Evolutionary conservation across 257 asterid species (phyloP).

Genomic region (Nicotiana sylvestris): DNA sequence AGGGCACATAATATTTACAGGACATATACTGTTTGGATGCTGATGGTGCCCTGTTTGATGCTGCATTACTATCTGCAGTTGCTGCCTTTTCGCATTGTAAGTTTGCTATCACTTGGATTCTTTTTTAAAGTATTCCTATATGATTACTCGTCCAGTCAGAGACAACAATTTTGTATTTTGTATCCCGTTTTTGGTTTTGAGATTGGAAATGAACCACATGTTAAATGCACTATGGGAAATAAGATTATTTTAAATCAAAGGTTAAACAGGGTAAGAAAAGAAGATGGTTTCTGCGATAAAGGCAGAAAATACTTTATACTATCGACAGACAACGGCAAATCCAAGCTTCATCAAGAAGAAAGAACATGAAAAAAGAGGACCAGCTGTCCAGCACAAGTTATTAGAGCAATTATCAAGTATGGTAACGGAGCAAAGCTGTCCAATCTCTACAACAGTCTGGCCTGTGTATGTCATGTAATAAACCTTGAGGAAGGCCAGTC

Average conservation of each 20-base stretch:
- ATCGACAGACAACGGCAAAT: neutral
- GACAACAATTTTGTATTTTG: neutral
- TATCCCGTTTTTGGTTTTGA: neutral
- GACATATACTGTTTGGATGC: conserved; percentile 96
- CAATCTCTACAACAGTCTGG: neutral
- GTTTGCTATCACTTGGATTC: conserved; percentile 20
- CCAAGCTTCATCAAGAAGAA: neutral
- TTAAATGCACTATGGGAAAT: neutral
- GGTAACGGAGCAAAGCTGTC: neutral
- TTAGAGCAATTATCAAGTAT: neutral
- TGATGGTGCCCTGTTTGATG: conserved; percentile 92
- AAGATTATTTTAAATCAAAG: neutral
- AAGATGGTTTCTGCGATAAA: neutral
- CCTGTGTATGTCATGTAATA: neutral
- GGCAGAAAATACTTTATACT: neutral
- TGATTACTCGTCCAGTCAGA: neutral
- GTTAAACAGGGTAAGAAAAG: neutral
- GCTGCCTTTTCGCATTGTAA: conserved; percentile 86
- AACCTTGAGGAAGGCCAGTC: neutral
- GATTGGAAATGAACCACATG: neutral
- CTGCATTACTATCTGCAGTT: conserved; percentile 90
- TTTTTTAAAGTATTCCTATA: neutral
- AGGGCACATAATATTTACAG: conserved; percentile 33
- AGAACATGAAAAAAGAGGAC: neutral
- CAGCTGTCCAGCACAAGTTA: neutral